These are phyloP conservation scores for Linnemannia hyalina DNA, from an alignment of 192 early-diverging fungal species.

Conservation along the genomic window DNA sequence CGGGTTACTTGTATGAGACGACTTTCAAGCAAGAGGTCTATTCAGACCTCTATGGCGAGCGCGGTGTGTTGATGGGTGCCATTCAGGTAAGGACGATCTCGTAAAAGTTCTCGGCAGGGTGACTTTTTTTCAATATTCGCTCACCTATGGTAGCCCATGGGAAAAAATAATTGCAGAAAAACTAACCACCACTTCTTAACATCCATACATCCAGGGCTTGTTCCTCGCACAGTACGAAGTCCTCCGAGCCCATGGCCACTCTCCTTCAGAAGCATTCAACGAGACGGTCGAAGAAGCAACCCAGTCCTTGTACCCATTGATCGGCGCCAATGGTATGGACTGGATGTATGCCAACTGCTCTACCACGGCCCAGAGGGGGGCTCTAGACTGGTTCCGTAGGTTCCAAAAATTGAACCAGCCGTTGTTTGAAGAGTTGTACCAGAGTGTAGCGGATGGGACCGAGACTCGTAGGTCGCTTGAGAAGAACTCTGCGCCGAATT, in stretches of 20 bases:
- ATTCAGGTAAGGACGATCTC: constrained; percentile 75
- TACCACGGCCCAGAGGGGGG: constrained; percentile 95
- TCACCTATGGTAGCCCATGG: too few relatives aligned
- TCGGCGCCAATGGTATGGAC: constrained; percentile 97
- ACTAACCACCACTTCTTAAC: too few relatives aligned
- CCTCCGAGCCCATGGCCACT: constrained; percentile 92
- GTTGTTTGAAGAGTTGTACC: constrained; percentile 93
- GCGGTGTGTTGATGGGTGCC: constrained; percentile 97
- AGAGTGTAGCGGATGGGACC: constrained; percentile 85
- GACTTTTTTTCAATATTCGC: too few relatives aligned
- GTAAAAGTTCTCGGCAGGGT: too few relatives aligned
- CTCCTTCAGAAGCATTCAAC: constrained; percentile 98
- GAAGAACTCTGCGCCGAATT: constrained; percentile 92
- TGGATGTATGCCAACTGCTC: constrained; percentile 97
- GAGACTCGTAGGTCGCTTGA: constrained; percentile 89
- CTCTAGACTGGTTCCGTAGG: constrained; percentile 95
- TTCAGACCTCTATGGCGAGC: constrained; percentile 97
- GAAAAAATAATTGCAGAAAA: too few relatives aligned
- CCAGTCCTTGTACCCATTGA: constrained; percentile 96
- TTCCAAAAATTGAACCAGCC: constrained; percentile 96
- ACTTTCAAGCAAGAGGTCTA: constrained; percentile 97
- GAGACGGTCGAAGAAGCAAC: constrained; percentile 99
- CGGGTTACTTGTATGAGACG: constrained; percentile 98
- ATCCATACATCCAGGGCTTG: constrained; percentile 73
- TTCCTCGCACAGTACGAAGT: constrained; percentile 98